Percentiles rank a stretch among this genome's conserved stretches.
Conservation (phyloP, 257 asterid genomes). For the Leptodermis oblonga region DNA sequence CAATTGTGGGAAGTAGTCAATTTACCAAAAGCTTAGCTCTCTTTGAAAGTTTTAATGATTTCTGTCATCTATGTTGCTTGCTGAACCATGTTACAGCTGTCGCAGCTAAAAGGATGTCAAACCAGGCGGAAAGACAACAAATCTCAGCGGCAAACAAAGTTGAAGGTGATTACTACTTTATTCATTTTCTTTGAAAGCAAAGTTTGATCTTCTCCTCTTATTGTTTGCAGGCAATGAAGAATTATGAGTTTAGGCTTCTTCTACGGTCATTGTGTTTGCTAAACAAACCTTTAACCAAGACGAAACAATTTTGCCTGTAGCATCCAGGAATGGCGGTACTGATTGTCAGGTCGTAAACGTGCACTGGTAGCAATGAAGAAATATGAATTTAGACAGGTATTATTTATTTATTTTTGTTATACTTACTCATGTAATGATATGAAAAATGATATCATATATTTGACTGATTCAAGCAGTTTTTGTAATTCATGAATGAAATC, state of each 20-base stretch:
- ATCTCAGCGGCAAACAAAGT: constrained; percentile 22
- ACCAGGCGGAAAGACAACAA: constrained; percentile 32
- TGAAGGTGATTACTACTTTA: constrained; percentile 37
- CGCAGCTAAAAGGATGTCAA: constrained; percentile 37
- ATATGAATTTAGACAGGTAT: not conserved
- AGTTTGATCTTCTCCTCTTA: constrained; percentile 15
- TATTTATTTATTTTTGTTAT: too few relatives aligned
- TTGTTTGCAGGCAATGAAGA: constrained; percentile 39
- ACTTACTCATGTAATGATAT: not conserved
- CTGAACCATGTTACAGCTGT: constrained; percentile 43
- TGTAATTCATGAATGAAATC: too few relatives aligned
- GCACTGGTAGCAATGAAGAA: not conserved
- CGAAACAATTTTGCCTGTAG: too few relatives aligned
- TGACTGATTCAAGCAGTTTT: not conserved
- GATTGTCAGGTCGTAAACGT: not conserved
- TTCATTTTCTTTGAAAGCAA: not conserved
- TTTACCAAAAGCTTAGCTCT: not conserved
- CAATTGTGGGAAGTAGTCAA: not conserved
- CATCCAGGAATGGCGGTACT: not conserved
- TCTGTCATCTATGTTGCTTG: not conserved
- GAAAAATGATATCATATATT: not conserved
- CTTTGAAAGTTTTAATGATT: not conserved
- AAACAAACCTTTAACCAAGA: not conserved
- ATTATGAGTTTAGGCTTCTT: constrained; percentile 17
- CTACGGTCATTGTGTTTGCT: not conserved